Evolutionary conservation across 352 stramenopile genomes (phyloP), one percentile per base, ranked within the genome.

Genomic region (Aphanomyces cochlioides): DNA sequence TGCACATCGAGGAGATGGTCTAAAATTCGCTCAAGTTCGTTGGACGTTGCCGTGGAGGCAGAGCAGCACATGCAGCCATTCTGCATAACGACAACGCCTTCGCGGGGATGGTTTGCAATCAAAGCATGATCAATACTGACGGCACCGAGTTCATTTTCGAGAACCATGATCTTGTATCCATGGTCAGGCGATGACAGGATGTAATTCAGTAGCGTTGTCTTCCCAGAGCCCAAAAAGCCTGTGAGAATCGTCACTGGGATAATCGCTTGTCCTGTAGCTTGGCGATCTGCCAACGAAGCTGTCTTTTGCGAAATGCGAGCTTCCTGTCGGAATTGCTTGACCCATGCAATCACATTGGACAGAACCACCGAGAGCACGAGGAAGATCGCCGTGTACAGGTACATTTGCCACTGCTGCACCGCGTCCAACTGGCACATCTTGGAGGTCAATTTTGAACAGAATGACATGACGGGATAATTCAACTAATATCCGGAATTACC

Each of bases 51-150:
- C 76, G 98, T 96, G 37, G 90, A 90, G 12, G 98, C 90, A 10
- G 93, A 97, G 79, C 97, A 99, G 83, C 97, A 99, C 73, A 99
- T 97, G 75, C 97, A 99, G 47, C 96, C 96, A 78, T 99, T 99
- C 79, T 98, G 88, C 82, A 99, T 96, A 40, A 96, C 96, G 66
- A 98, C 96, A 56, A 99, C 91, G 67, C 98, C 96, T 72, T 90
- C 83, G 4, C 74, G 63, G 10, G 83, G 73, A 3, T 78, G 50
- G 43, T 71, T 64, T 8, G 45, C 67, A 34, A 79, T 77, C 0
- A 92, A 69, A 5, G 78, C 67, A 65, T 92, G 82, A 73, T 92
- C 85, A 57, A 92, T 88, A 48, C 78, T 89, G 28, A 90, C 81
- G 13, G 79, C 78, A 3, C 83, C 85, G 19, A 92, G 40, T 37